A percentile compares a stretch with the other conserved stretches of the same genome.
phyloP scores from a whole-genome alignment of 164 flowering plant species.

The Tetracentron sinense region DNA sequence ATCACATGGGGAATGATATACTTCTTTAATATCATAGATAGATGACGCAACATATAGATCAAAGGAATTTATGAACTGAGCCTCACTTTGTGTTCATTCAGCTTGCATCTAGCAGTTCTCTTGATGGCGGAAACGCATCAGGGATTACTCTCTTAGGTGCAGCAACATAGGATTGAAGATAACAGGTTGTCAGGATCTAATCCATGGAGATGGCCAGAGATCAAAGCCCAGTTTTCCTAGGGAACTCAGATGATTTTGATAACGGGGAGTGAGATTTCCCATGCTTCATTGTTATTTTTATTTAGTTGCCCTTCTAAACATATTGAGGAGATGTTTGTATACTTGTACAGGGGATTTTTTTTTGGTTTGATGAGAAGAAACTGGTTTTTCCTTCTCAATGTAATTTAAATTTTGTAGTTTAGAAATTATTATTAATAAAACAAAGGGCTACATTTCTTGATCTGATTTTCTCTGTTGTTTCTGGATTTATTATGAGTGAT shows the following conservation, averaged over 20 bases:
- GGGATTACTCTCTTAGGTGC: slow-evolving; percentile 38
- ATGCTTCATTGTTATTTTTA: not conserved
- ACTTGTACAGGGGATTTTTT: not conserved
- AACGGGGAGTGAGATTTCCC: not conserved
- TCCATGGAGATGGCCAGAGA: not conserved
- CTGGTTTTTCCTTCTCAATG: not conserved
- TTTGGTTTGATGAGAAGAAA: not conserved
- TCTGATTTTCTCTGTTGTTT: too few relatives aligned
- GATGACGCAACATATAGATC: not conserved
- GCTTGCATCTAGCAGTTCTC: slow-evolving; percentile 38
- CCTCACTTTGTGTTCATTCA: slow-evolving; percentile 22
- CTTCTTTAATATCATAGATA: not conserved
- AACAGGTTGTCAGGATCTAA: not conserved
- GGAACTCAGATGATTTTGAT: not conserved
- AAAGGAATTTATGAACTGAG: not conserved
- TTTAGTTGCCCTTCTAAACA: not conserved
- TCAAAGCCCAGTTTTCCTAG: not conserved
- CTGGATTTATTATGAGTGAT: too few relatives aligned
- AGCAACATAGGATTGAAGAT: slow-evolving; percentile 7
- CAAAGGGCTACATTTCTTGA: too few relatives aligned
- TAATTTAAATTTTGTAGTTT: too few relatives aligned
- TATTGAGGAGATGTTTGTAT: not conserved
- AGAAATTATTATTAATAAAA: too few relatives aligned
- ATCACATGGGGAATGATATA: too few relatives aligned
- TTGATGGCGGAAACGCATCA: slow-evolving; percentile 35